These are phyloP conservation scores for Solanum hybrid DNA, from an alignment of 305 asterid genomes.

Conservation along the genomic window DNA sequence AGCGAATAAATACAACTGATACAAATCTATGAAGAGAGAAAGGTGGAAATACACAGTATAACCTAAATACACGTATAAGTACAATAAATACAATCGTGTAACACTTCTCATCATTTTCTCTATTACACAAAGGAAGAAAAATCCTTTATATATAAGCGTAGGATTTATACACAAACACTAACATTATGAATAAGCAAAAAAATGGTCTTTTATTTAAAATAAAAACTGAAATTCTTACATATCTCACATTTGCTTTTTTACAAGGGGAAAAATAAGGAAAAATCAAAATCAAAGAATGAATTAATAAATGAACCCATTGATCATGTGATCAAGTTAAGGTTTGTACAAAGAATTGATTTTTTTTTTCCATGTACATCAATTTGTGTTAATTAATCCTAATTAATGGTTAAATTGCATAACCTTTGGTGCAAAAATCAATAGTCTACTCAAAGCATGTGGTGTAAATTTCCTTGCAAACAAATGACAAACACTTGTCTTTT, in stretches of 20 bases:
- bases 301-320: not conserved
- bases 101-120: not conserved
- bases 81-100: no score
- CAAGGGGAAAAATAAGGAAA: not conserved
- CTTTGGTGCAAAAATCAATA: conserved; percentile 62
- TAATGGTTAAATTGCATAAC: conserved; percentile 56
- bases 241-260: not conserved
- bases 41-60: no score
- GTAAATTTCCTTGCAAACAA: conserved; percentile 84
- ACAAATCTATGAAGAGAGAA: no score
- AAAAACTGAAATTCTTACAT: not conserved
- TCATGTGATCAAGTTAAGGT: not conserved
- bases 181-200: not conserved
- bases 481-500: conserved; percentile 36
- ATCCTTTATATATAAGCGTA: not conserved
- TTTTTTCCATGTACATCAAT: not conserved
- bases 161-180: not conserved
- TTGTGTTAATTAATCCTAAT: not conserved
- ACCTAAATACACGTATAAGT: no score
- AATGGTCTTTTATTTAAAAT: not conserved
- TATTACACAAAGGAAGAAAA: not conserved
- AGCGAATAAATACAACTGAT: not conserved
- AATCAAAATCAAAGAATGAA: not conserved
- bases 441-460: conserved; percentile 42
- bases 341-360: not conserved